phyloP scores from a whole-genome alignment of 2,329 filamentous ascomycete genomes.

The Neofusicoccum cordaticola region DNA sequence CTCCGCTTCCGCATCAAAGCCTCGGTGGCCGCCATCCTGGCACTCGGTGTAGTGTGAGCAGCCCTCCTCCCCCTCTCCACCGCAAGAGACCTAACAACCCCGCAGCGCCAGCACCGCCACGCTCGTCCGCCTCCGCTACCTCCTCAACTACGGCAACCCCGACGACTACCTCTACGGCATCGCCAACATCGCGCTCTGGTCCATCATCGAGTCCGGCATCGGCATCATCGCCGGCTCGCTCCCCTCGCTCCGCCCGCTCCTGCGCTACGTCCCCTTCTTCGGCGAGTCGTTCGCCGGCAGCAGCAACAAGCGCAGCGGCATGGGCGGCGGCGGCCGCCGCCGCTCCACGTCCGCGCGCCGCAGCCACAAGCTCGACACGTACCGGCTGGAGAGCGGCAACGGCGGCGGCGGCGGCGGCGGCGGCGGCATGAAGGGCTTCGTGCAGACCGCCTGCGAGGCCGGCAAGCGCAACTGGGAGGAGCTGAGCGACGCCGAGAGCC shows the following conservation, averaged over 20 bases:
- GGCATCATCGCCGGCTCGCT: constrained; percentile 51
- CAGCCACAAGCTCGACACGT: background rate
- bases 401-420: background rate
- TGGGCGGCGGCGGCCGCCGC: no score
- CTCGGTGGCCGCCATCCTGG: constrained; percentile 46
- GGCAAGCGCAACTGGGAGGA: constrained; percentile 6
- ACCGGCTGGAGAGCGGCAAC: background rate
- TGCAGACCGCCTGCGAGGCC: background rate
- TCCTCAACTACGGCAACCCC: constrained; percentile 38
- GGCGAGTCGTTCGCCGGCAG: background rate
- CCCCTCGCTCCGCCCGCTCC: constrained; percentile 46
- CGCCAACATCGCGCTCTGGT: constrained; percentile 46
- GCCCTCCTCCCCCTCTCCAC: background rate
- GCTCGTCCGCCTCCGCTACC: constrained; percentile 44
- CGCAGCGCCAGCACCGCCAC: constrained; percentile 36
- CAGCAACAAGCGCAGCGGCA: background rate
- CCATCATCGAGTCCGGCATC: constrained; percentile 49
- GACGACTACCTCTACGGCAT: constrained; percentile 42
- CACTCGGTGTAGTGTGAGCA: constrained; percentile 43
- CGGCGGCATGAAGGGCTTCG: background rate
- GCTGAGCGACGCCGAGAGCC: constrained; percentile 30
- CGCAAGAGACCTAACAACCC: background rate
- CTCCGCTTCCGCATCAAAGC: constrained; percentile 45
- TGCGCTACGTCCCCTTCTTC: constrained; percentile 21
- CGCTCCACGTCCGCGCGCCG: no score